These are phyloP conservation scores for Paxillus involutus DNA, from an alignment of 768 basidiomycete genomes.

Conservation along the genomic window DNA sequence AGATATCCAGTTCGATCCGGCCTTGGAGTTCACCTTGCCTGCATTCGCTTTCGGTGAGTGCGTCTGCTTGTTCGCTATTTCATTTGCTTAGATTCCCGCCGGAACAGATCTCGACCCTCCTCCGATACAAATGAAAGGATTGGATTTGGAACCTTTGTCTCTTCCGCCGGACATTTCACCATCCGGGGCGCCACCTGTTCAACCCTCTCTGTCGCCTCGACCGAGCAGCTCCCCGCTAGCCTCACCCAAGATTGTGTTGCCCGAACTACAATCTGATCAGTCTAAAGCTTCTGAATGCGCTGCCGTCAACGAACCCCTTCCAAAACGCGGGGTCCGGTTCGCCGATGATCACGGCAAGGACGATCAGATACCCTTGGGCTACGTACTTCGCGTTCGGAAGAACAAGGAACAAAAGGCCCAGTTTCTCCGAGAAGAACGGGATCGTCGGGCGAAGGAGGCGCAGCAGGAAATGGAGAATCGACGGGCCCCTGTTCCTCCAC, in stretches of 20 bases:
- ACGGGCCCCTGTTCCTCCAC: slow-evolving; percentile 13
- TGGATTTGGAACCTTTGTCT: slow-evolving; percentile 2
- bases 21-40: slow-evolving; percentile 15
- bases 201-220: slow-evolving; percentile 3
- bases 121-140: slow-evolving; percentile 7
- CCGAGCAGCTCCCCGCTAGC: neutral
- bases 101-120: slow-evolving; percentile 24
- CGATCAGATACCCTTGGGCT: slow-evolving; percentile 65
- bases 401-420: slow-evolving; percentile 70
- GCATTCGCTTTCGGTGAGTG: slow-evolving; percentile 19
- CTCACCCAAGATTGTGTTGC: neutral
- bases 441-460: slow-evolving; percentile 45
- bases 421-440: slow-evolving; percentile 61
- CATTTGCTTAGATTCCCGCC: slow-evolving; percentile 9
- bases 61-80: neutral
- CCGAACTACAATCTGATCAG: neutral
- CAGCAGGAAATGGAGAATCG: slow-evolving; percentile 32
- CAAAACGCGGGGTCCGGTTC: slow-evolving; percentile 60
- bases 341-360: slow-evolving; percentile 62
- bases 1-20: slow-evolving; percentile 14
- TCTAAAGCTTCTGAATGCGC: slow-evolving; percentile 10
- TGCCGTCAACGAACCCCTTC: slow-evolving; percentile 9
- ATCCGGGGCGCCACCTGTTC: neutral
- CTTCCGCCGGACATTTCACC: slow-evolving; percentile 1
- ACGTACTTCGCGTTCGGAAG: slow-evolving; percentile 71